These are phyloP conservation scores for Chrysanthemum makinoi DNA, from an alignment of 129 eudicot genomes.

Conservation along the genomic window DNA sequence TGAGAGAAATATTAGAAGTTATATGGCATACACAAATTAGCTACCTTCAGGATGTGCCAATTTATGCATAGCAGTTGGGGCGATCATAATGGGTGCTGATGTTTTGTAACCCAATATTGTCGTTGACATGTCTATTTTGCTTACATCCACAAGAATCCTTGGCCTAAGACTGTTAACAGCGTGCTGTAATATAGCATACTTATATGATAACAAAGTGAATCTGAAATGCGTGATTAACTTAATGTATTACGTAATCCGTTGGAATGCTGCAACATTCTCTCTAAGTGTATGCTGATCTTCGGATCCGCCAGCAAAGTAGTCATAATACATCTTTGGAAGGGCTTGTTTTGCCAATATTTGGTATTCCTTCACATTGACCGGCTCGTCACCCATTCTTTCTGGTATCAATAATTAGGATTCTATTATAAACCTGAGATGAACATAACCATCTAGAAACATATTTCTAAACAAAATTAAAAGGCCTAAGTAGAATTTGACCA, in stretches of 20 bases:
- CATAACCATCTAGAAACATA: too few relatives aligned
- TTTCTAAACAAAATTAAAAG: too few relatives aligned
- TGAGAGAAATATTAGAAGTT: background rate
- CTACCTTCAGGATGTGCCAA: conserved; percentile 19
- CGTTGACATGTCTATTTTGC: conserved; percentile 10
- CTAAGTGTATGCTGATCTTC: conserved; percentile 79
- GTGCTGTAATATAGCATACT: background rate
- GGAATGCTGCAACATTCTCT: conserved; percentile 62
- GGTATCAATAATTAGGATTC: too few relatives aligned
- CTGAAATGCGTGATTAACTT: background rate
- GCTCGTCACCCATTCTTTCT: too few relatives aligned
- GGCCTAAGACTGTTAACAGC: conserved; percentile 15
- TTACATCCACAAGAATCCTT: conserved; percentile 6
- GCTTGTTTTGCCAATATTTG: too few relatives aligned
- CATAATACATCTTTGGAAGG: too few relatives aligned
- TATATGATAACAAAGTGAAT: background rate
- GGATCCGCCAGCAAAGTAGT: too few relatives aligned
- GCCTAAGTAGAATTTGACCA: too few relatives aligned
- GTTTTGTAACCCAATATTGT: background rate
- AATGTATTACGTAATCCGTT: conserved; percentile 46
- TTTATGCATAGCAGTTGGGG: conserved; percentile 80
- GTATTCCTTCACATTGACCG: too few relatives aligned
- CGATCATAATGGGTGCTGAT: conserved; percentile 24
- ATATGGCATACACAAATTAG: background rate
- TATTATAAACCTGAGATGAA: too few relatives aligned